These are phyloP conservation scores for Brassica napus DNA, from an alignment of 345 rosid genomes.

Conservation along the genomic window DNA sequence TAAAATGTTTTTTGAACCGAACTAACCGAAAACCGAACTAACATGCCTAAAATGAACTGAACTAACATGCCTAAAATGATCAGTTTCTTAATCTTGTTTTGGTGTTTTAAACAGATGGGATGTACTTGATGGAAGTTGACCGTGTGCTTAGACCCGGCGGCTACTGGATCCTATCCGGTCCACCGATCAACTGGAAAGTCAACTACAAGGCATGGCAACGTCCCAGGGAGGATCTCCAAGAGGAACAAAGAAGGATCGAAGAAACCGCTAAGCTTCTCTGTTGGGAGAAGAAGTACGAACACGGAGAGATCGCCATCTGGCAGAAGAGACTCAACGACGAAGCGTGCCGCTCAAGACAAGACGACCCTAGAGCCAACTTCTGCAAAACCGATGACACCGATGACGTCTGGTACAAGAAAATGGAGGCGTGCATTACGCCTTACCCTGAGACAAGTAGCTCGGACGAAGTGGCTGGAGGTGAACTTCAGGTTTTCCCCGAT, in stretches of 20 bases:
- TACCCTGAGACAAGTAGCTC: constrained; percentile 64
- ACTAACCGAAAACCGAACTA: not conserved
- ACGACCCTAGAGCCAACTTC: constrained; percentile 63
- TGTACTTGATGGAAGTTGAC: constrained; percentile 91
- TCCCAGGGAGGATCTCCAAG: constrained; percentile 85
- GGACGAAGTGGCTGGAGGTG: constrained; percentile 68
- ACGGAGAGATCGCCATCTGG: constrained; percentile 95
- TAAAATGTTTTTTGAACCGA: not conserved
- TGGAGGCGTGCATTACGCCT: constrained; percentile 85
- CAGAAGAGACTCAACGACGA: constrained; percentile 71
- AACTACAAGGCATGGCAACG: constrained; percentile 96
- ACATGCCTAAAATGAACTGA: not conserved
- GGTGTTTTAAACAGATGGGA: constrained; percentile 64
- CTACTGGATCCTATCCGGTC: constrained; percentile 97
- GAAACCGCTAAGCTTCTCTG: constrained; percentile 85
- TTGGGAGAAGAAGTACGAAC: constrained; percentile 92
- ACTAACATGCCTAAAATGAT: not conserved
- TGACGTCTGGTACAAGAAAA: constrained; percentile 97
- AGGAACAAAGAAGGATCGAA: constrained; percentile 87
- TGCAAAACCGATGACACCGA: constrained; percentile 72
- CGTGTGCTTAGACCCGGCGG: constrained; percentile 98
- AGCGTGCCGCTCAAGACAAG: constrained; percentile 61
- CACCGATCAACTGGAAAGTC: constrained; percentile 92
- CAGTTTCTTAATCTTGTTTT: not conserved
- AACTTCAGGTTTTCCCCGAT: constrained; percentile 72